Evolutionary conservation across 495 filamentous ascomycete species (phyloP).

Genomic region (Bacidia rubella): DNA sequence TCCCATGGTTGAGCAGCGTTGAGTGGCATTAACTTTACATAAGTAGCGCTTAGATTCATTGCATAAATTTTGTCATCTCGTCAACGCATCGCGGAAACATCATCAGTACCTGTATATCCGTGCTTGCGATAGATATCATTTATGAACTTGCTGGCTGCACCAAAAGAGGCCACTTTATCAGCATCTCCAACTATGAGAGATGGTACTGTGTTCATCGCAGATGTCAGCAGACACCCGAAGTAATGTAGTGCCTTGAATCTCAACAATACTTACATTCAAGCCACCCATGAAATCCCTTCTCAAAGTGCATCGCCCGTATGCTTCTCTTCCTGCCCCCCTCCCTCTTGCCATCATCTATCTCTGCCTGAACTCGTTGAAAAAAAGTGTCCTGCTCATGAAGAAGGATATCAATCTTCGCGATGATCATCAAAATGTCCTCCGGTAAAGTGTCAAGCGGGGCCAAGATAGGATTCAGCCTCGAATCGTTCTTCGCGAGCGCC

Average conservation of each 20-base stretch:
- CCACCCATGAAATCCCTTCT: constrained; percentile 26
- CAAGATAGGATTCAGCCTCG: constrained; percentile 20
- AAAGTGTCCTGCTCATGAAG: constrained; percentile 20
- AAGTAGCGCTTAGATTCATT: too few relatives aligned
- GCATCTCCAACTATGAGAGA: not conserved
- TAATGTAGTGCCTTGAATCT: not conserved
- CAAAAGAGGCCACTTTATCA: not conserved
- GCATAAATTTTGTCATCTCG: too few relatives aligned
- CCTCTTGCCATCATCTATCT: constrained; percentile 5
- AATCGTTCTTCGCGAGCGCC: constrained; percentile 11
- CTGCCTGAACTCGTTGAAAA: constrained; percentile 15
- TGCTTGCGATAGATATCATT: not conserved
- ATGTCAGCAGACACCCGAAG: not conserved
- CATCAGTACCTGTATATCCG: too few relatives aligned
- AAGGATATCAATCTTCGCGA: constrained; percentile 20
- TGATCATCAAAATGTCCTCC: constrained; percentile 17
- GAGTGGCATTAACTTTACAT: too few relatives aligned
- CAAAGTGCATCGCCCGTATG: constrained; percentile 16
- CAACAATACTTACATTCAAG: constrained; percentile 17
- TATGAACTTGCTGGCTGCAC: not conserved
- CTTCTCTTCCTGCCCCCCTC: constrained; percentile 4
- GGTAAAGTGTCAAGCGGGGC: constrained; percentile 16
- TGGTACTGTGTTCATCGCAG: not conserved
- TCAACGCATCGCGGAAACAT: too few relatives aligned
- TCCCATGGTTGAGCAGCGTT: too few relatives aligned